A percentile compares a stretch with the other conserved stretches of the same genome.
phyloP scores from a whole-genome alignment of 306 rosid genomes.

The Rosa multiflora region DNA sequence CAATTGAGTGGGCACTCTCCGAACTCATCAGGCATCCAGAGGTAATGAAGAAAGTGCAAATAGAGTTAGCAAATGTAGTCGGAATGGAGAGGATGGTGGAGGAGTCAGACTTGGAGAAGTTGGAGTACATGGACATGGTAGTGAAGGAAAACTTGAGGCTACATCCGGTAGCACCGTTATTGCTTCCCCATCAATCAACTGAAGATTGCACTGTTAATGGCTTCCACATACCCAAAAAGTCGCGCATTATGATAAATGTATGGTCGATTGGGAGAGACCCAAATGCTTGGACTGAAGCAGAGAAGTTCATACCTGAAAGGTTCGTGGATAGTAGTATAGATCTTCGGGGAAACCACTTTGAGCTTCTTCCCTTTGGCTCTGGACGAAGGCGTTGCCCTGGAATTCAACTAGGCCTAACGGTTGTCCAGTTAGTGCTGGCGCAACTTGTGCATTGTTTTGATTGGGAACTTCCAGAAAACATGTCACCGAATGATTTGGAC shows the following conservation, averaged over 20 bases:
- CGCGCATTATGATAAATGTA: neutral
- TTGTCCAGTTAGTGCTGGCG: no score
- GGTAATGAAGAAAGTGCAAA: neutral
- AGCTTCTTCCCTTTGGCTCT: neutral
- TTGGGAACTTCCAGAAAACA: neutral
- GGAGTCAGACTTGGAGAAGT: neutral
- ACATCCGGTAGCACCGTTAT: neutral
- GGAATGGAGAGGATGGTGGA: neutral
- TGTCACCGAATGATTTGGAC: neutral
- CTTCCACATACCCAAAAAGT: conserved; percentile 4
- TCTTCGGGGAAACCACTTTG: neutral
- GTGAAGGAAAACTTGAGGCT: neutral
- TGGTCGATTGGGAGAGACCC: conserved; percentile 26
- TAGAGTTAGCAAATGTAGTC: neutral
- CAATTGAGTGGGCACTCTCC: neutral
- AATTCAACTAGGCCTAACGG: neutral
- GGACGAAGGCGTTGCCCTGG: conserved; percentile 9
- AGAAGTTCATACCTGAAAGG: conserved; percentile 9
- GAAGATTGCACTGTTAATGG: conserved; percentile 13
- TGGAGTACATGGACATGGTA: neutral
- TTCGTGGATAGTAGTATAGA: neutral
- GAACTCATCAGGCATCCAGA: neutral
- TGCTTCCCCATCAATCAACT: neutral
- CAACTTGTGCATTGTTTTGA: no score
- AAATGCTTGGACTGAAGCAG: neutral